Evolutionary conservation across 2,329 filamentous ascomycete genomes (phyloP), one percentile per base, ranked within the genome.

Genomic region (Penicillium sp.): DNA sequence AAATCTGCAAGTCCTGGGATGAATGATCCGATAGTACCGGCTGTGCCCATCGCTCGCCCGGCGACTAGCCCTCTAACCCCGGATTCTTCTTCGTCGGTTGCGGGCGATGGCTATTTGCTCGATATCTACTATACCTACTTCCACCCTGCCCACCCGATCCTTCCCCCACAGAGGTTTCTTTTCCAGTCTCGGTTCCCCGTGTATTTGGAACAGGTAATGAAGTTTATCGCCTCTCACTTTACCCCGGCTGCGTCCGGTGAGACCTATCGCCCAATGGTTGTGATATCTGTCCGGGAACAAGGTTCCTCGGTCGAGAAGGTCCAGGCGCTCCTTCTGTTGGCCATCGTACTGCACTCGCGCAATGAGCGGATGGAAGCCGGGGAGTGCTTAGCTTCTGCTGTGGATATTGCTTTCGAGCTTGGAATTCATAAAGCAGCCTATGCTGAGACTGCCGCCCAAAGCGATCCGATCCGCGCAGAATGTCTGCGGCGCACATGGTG

Each of bases 401-500:
- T 89, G 56, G 74, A 80, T 8, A 64, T 91, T 32, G 86, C 88
- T 2, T 68, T 94, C 7, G 80, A 88, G 41, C 75, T 95, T 16
- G 84, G 85, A 0, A 77, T 96, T 64, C 82, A 94, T 58, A 79
- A 78, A 7, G 73, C 78, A 33, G 73, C 77, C 0, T 94, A 81
- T 60, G 83, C 87, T 1, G 66, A 74, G 0, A 65, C 75, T 4
- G 73, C 87, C 53, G 83, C 84, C 11, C 71, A 75, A 18, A 79
- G 80, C 4, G 79, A 84, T 43, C 73, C 79, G 0, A 72, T 88
- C 2, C 61, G 90, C 3, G 86, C 91, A 59, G 90, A 96, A 64
- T 87, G 84, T 60, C 84, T 87, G 79, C 79, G 88, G 13, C 77
- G 90, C 43, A 96, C 89, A 1, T 96, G 89, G 89, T 96, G 90